Conservation (phyloP, 306 rosid species). For the Lathyrus sativus region DNA sequence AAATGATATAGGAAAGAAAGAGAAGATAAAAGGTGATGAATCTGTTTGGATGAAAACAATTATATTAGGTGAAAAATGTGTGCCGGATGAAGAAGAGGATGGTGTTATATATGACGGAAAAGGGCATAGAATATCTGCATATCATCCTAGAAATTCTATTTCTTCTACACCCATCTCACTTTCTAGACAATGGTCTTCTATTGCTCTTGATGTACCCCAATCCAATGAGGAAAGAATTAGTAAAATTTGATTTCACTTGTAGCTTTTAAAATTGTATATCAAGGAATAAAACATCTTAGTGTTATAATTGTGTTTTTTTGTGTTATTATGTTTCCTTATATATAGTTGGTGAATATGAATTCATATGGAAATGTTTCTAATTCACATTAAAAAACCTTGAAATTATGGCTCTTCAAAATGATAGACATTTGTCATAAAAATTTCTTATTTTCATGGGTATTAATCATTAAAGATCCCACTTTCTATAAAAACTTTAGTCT, state of each 20-base stretch:
- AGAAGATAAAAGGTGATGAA: conserved; percentile 53
- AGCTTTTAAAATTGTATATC: background rate
- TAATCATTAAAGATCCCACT: no score
- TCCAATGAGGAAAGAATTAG: conserved; percentile 16
- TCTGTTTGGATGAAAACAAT: conserved; percentile 83
- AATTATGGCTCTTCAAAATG: no score
- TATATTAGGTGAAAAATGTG: conserved; percentile 79
- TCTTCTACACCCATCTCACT: conserved; percentile 41
- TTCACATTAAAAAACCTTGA: no score
- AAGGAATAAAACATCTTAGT: background rate
- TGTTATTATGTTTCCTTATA: background rate
- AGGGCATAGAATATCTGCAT: conserved; percentile 70
- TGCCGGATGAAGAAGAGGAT: conserved; percentile 60
- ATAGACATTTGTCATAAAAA: no score
- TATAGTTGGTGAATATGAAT: background rate
- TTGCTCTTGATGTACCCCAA: conserved; percentile 33
- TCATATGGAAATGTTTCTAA: no score
- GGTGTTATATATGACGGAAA: conserved; percentile 55
- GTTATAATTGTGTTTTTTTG: background rate
- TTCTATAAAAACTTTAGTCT: no score
- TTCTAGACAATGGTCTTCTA: conserved; percentile 57
- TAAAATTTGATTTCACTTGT: conserved; percentile 20
- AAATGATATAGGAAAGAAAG: conserved; percentile 24
- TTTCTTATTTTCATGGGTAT: no score
- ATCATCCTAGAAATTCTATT: conserved; percentile 53